Percentiles rank a stretch among this genome's conserved stretches.
phyloP scores from a whole-genome alignment of 2,329 filamentous ascomycete species.

The Amesomyces nigricolor region DNA sequence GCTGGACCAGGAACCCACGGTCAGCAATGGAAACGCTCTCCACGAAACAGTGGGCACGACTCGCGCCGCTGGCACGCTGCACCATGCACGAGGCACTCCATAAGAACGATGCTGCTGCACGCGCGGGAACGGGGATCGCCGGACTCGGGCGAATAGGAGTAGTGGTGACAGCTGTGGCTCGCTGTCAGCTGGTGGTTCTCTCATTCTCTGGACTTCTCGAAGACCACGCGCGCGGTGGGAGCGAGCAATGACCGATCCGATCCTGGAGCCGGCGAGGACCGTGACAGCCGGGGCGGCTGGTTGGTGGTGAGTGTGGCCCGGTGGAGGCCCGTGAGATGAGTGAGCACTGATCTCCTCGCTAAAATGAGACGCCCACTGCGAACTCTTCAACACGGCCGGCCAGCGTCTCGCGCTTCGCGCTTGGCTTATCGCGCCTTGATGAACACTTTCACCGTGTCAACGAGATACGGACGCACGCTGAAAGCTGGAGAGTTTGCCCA shows the following conservation, averaged over 20 bases:
- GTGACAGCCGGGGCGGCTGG: too few relatives aligned
- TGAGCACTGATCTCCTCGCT: slow-evolving; percentile 11
- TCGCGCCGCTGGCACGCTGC: slow-evolving; percentile 3
- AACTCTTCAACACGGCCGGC: not conserved
- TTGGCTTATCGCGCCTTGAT: slow-evolving; percentile 5
- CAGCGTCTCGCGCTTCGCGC: slow-evolving; percentile 14
- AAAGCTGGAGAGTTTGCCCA: too few relatives aligned
- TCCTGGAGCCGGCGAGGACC: not conserved
- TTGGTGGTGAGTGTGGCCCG: not conserved
- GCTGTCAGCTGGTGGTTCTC: not conserved
- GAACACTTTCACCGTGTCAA: not conserved
- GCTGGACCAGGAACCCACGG: slow-evolving; percentile 2
- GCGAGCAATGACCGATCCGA: not conserved
- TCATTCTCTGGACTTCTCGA: not conserved
- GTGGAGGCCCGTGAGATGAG: slow-evolving; percentile 12
- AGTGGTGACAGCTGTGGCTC: not conserved
- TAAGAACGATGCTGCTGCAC: not conserved
- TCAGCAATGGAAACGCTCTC: not conserved
- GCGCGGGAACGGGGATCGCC: not conserved
- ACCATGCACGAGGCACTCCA: slow-evolving; percentile 7
- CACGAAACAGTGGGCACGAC: slow-evolving; percentile 6
- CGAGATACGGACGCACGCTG: not conserved
- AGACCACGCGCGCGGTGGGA: not conserved
- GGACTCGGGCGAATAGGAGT: not conserved
- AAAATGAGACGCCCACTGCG: slow-evolving; percentile 3